Evolutionary conservation across 83 land plant genomes (phyloP), one percentile per base, ranked within the genome.

Genomic region (Diphasiastrum complanatum): DNA sequence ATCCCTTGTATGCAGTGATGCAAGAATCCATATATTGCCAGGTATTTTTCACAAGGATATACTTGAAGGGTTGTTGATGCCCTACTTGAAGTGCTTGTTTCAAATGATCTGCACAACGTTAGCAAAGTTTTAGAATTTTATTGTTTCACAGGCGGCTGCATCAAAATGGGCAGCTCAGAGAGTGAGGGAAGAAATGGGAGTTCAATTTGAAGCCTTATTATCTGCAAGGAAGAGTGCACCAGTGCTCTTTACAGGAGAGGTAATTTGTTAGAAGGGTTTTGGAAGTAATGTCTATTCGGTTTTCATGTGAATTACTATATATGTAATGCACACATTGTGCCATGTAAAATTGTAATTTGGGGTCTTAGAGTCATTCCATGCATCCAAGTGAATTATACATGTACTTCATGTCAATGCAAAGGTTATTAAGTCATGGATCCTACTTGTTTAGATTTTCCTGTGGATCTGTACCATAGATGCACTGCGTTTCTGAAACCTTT

Each of bases 161-260:
- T 93, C 99, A 61, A 60, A 53, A 11, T 93, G 99, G 99, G 83
- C 99, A 54, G 99, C 99, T 54, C 78, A 89, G n/a, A 79, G 78
- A 72, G 63, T 93, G 31, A 78, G 89, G 49, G 68, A 72, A 48
- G 84, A 93, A 38, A 19, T 72, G 66, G 66, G 45, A 24, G 67
- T 61, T 23, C 66, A 63, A 52, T 74, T 74, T 62, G 77, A 74
- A 61, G 72, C 73, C 30, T 66, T 74, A 25, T 60, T 56, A 33
- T 33, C 73, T 61, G 77, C 74, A 24, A 69, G 47, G 33, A 51
- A 61, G 23, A 51, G 60, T 23, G 22, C 28, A 49, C 58, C 41
- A 2, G 77, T 74, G 20, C 63, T 61, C 11, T 74, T 74, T 36
- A 74, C 77, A 20, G 77, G 77, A 47, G 77, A 74, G 77, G 77